phyloP scores from a whole-genome alignment of 1,139 yeast genomes.

The Yamadazyma pseudoaaseri region DNA sequence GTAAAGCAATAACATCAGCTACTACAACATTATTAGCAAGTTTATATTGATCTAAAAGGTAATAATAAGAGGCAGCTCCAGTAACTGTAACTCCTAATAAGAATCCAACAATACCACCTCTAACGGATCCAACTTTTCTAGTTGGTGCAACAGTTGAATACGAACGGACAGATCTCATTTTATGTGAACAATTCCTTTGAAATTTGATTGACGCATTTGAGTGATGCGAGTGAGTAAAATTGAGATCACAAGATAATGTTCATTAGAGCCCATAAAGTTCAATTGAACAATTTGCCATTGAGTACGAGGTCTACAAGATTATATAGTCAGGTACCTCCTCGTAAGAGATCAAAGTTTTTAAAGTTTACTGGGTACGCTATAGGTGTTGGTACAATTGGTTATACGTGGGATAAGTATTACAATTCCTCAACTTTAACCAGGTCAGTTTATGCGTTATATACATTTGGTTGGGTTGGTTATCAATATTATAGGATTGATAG shows the following conservation, averaged over 20 bases:
- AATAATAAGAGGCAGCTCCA: slow-evolving; percentile 75
- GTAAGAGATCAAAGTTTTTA: not conserved
- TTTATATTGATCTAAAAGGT: slow-evolving; percentile 75
- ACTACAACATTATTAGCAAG: slow-evolving; percentile 69
- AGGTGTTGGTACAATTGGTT: slow-evolving; percentile 19
- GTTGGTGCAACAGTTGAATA: slow-evolving; percentile 25
- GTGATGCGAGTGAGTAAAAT: no score
- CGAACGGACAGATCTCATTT: slow-evolving; percentile 23
- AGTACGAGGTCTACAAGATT: no score
- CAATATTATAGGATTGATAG: slow-evolving; percentile 55
- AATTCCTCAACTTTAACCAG: slow-evolving; percentile 53
- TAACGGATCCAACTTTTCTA: slow-evolving; percentile 56
- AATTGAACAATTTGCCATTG: no score
- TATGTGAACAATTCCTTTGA: not conserved
- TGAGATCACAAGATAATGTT: no score
- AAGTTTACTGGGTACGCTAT: slow-evolving; percentile 1
- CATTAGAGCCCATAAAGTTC: no score
- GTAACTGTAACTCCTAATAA: slow-evolving; percentile 73
- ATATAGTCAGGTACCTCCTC: not conserved
- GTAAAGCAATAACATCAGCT: slow-evolving; percentile 71
- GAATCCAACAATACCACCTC: slow-evolving; percentile 75
- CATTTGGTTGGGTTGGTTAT: slow-evolving; percentile 51
- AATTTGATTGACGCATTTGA: no score
- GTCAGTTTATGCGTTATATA: slow-evolving; percentile 50
- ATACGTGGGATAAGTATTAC: slow-evolving; percentile 37